Percentiles rank a stretch among this genome's conserved stretches.
These are phyloP conservation scores for Blastobotrys niveus DNA, from an alignment of 1,139 yeast genomes.

Conservation along the genomic window DNA sequence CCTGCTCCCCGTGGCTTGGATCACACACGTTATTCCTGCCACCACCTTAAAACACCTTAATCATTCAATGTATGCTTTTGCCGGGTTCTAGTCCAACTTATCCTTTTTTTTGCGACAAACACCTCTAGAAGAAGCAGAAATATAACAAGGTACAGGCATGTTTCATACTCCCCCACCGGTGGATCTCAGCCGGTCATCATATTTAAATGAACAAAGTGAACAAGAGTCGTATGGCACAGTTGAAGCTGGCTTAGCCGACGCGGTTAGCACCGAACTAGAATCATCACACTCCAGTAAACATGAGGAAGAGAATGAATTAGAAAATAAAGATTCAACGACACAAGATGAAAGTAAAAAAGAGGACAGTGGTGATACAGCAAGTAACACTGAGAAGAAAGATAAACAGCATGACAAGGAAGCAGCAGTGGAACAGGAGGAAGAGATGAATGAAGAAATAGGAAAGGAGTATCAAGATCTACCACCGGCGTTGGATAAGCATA, in stretches of 20 bases:
- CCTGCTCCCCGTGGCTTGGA: too few species aligned
- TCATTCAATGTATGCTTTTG: too few species aligned
- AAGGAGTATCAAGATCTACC: conserved; percentile 30
- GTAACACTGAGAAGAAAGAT: too few species aligned
- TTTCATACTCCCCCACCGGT: conserved; percentile 28
- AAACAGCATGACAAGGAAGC: not conserved
- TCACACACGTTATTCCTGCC: too few species aligned
- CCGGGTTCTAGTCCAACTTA: too few species aligned
- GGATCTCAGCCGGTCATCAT: conserved; percentile 20
- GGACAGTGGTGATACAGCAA: not conserved
- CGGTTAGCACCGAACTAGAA: too few species aligned
- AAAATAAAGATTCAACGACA: not conserved
- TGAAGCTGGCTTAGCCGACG: not conserved
- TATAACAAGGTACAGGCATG: conserved; percentile 3
- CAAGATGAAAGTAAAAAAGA: not conserved
- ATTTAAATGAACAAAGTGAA: conserved; percentile 23
- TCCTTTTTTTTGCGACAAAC: not conserved
- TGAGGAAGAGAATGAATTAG: too few species aligned
- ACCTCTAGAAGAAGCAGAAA: not conserved
- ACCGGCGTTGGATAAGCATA: conserved; percentile 22
- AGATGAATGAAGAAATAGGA: not conserved
- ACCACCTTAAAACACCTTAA: too few species aligned
- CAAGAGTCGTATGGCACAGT: conserved; percentile 24
- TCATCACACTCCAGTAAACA: too few species aligned
- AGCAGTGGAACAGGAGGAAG: conserved; percentile 1